Conservation (phyloP, 345 rosid species). For the Cardiospermum halicacabum region DNA sequence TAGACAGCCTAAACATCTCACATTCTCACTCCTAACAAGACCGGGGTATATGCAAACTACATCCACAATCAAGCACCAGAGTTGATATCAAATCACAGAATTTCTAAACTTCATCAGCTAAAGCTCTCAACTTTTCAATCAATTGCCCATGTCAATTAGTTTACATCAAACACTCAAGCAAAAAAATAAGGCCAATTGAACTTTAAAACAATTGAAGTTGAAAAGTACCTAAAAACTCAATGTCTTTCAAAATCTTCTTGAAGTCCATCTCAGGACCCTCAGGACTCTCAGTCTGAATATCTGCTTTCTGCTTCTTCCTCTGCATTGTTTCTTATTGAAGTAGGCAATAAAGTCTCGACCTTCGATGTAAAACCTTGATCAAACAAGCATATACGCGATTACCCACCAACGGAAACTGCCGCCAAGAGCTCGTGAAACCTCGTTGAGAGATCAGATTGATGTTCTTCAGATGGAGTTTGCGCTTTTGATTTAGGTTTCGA, state of each 20-base stretch:
- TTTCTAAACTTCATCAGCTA: background rate
- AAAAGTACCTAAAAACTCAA: conserved; percentile 32
- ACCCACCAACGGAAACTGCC: background rate
- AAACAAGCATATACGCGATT: background rate
- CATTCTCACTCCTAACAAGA: background rate
- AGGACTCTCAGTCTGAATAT: conserved; percentile 22
- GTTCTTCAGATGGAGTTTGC: background rate
- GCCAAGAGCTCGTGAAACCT: background rate
- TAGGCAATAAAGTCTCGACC: background rate
- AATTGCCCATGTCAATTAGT: background rate
- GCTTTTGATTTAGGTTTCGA: background rate
- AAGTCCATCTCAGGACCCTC: conserved; percentile 25
- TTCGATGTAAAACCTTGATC: conserved; percentile 5
- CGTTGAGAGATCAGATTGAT: background rate
- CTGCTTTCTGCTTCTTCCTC: conserved; percentile 24
- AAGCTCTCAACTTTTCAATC: background rate
- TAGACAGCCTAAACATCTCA: background rate
- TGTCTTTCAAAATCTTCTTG: conserved; percentile 43
- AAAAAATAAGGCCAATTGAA: background rate
- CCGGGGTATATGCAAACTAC: background rate
- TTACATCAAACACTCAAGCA: background rate
- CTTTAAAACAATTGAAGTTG: background rate
- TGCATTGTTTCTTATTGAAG: conserved; percentile 8
- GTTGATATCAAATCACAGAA: too few relatives aligned
- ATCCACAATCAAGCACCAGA: background rate